Evolutionary conservation across 108 stramenopile genomes (phyloP).

Genomic region (Nannochloropsis oceanica): DNA sequence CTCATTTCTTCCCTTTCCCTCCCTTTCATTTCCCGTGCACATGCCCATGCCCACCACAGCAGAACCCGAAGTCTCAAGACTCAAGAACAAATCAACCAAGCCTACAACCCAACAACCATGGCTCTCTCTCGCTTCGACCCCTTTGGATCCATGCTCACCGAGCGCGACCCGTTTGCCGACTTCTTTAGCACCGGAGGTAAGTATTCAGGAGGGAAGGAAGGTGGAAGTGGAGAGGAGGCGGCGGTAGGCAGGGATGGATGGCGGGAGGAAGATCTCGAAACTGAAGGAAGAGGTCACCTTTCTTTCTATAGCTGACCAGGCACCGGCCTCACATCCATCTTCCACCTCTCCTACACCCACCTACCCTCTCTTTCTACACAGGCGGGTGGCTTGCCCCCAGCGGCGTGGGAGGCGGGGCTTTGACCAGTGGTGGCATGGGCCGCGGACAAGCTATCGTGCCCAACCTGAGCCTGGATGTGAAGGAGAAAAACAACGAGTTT

Average conservation of each 20-base stretch:
- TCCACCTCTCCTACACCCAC: no score
- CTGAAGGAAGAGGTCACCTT: no score
- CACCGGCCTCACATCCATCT: background rate
- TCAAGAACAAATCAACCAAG: background rate
- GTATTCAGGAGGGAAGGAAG: no score
- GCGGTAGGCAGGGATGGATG: no score
- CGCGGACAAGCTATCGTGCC: background rate
- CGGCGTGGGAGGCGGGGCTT: background rate
- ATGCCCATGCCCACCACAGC: no score
- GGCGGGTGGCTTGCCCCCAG: background rate
- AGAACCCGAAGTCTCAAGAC: background rate
- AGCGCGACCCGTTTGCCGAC: background rate
- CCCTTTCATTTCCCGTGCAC: no score
- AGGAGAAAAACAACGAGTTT: background rate
- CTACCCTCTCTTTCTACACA: no score
- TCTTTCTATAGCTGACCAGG: no score
- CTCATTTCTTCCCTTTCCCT: no score
- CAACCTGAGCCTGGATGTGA: background rate
- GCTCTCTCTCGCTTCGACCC: background rate
- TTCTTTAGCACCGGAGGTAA: background rate
- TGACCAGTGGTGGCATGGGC: background rate
- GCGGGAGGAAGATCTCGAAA: no score
- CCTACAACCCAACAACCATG: background rate
- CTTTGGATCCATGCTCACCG: background rate
- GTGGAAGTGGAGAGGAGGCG: no score